phyloP scores from a whole-genome alignment of 768 basidiomycete species.

The Leucosporidium creatinivorum region DNA sequence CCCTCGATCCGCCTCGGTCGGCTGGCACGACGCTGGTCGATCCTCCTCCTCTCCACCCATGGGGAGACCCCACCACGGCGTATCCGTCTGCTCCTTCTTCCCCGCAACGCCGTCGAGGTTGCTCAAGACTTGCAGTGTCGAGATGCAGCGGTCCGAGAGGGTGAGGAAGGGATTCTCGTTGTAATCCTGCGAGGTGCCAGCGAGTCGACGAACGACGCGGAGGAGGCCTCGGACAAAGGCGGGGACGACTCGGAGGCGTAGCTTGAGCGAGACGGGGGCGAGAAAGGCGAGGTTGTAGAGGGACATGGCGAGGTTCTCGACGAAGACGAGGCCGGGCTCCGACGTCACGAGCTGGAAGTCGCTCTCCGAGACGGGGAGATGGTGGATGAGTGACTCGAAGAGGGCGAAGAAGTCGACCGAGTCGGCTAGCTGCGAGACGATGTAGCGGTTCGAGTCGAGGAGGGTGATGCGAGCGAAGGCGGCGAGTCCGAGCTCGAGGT shows the following conservation, averaged over 20 bases:
- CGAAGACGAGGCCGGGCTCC: conserved; percentile 64
- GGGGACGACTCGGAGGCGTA: conserved; percentile 57
- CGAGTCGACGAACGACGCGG: conserved; percentile 36
- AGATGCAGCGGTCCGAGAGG: conserved; percentile 41
- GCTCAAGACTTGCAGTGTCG: conserved; percentile 36
- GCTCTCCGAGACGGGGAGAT: conserved; percentile 68
- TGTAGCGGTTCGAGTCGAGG: conserved; percentile 67
- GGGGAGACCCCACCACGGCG: conserved; percentile 26
- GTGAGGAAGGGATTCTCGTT: conserved; percentile 36
- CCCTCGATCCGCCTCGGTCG: neutral
- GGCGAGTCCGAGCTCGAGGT: conserved; percentile 66
- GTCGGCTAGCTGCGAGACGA: conserved; percentile 59
- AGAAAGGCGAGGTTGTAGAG: conserved; percentile 82
- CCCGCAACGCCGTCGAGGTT: conserved; percentile 8
- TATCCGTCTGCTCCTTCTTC: neutral
- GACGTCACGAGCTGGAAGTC: conserved; percentile 55
- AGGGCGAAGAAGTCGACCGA: conserved; percentile 54
- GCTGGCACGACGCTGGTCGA: neutral
- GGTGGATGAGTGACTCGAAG: conserved; percentile 65
- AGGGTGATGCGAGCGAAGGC: conserved; percentile 72
- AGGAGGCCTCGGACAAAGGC: conserved; percentile 62
- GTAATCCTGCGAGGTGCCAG: conserved; percentile 6
- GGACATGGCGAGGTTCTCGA: conserved; percentile 71
- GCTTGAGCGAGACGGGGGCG: conserved; percentile 66
- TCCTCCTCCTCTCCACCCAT: conserved; percentile 8